phyloP scores from a whole-genome alignment of 2,329 filamentous ascomycete genomes.

The Diaporthe vexans region DNA sequence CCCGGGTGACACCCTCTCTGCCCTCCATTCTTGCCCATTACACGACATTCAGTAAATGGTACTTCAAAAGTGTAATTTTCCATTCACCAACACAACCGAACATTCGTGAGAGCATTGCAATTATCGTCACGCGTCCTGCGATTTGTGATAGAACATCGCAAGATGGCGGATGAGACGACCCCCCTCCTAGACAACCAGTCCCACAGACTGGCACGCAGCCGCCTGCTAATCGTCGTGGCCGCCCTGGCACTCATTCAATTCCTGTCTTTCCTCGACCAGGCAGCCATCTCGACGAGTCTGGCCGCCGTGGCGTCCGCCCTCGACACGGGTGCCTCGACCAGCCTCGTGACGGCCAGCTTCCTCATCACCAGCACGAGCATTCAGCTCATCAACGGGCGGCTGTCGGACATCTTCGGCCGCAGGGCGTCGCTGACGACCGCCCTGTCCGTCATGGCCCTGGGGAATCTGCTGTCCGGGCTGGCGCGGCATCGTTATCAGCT shows the following conservation, averaged over 20 bases:
- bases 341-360: background rate
- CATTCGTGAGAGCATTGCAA: no score
- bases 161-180: background rate
- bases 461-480: background rate
- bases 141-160: no score
- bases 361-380: conserved; percentile 3
- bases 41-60: no score
- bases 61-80: no score
- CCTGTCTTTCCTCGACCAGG: background rate
- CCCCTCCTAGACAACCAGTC: background rate
- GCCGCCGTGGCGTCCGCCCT: background rate
- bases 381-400: background rate
- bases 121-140: no score
- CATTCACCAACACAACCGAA: no score
- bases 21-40: no score
- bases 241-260: background rate
- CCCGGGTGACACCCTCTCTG: no score
- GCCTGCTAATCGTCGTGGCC: background rate
- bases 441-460: background rate
- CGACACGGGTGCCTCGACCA: background rate
- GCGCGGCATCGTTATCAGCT: no score
- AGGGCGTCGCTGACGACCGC: background rate
- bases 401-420: background rate
- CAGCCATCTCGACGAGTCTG: background rate
- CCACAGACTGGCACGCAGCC: background rate